These are phyloP conservation scores for Chenopodium quinoa DNA, from an alignment of 148 eudicot genomes.

Conservation along the genomic window DNA sequence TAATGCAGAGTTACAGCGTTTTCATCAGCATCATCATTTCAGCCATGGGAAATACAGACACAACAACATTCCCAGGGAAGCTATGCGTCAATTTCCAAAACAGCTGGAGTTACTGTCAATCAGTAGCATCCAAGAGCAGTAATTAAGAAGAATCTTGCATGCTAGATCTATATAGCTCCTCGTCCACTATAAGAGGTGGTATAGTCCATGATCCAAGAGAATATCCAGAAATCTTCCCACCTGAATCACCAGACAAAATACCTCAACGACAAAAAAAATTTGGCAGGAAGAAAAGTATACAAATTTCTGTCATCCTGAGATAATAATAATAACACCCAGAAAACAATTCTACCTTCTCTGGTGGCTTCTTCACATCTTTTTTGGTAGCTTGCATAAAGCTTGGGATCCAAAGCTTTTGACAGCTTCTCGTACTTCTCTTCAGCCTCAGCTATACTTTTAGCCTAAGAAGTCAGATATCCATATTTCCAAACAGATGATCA, in stretches of 20 bases:
- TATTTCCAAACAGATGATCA: neutral
- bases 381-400: slow-evolving; percentile 53
- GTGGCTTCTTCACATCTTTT: slow-evolving; percentile 97
- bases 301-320: neutral
- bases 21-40: neutral
- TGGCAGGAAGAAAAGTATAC: neutral
- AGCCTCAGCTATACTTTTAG: slow-evolving; percentile 67
- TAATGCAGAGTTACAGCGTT: neutral
- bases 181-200: slow-evolving; percentile 74
- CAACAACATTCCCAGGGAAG: neutral
- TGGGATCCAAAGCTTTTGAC: slow-evolving; percentile 59
- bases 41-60: neutral
- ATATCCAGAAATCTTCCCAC: slow-evolving; percentile 66
- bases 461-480: slow-evolving; percentile 35
- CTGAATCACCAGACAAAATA: slow-evolving; percentile 34
- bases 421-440: slow-evolving; percentile 68
- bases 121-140: neutral
- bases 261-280: neutral
- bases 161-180: slow-evolving; percentile 58
- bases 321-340: neutral
- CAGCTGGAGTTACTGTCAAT: neutral
- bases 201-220: slow-evolving; percentile 92
- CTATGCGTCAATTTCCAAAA: neutral
- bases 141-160: slow-evolving; percentile 22
- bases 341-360: slow-evolving; percentile 58